A percentile compares a stretch with the other conserved stretches of the same genome.
Conservation (phyloP, 495 filamentous ascomycete species). For the Neurospora sp. region DNA sequence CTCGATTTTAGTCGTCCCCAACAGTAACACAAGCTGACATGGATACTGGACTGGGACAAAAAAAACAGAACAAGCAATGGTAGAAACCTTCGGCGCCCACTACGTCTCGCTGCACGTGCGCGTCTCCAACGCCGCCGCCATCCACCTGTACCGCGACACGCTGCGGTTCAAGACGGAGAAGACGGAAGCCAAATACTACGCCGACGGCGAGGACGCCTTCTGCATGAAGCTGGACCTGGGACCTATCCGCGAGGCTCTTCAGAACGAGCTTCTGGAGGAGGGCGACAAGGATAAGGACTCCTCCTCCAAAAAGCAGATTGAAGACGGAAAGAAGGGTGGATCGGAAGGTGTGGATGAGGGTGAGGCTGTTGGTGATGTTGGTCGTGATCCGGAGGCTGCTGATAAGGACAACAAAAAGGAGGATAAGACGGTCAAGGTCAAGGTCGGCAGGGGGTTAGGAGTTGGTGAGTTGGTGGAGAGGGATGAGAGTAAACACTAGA, state of each 20-base stretch:
- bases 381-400: slow-evolving; percentile 24
- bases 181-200: slow-evolving; percentile 91
- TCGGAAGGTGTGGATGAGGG: slow-evolving; percentile 30
- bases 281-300: slow-evolving; percentile 21
- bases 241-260: slow-evolving; percentile 43
- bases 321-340: not conserved
- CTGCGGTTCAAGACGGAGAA: slow-evolving; percentile 86
- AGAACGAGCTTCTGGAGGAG: slow-evolving; percentile 24
- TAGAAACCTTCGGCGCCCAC: slow-evolving; percentile 78
- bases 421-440: slow-evolving; percentile 47
- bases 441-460: slow-evolving; percentile 69
- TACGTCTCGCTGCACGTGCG: slow-evolving; percentile 96
- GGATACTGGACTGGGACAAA: too few relatives aligned
- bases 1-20: not conserved
- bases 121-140: slow-evolving; percentile 80
- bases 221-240: slow-evolving; percentile 82
- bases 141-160: slow-evolving; percentile 86
- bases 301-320: slow-evolving; percentile 14
- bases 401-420: too few relatives aligned
- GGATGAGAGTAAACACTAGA: slow-evolving; percentile 48
- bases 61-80: slow-evolving; percentile 67
- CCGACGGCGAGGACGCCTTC: slow-evolving; percentile 93
- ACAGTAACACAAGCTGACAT: too few relatives aligned
- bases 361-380: slow-evolving; percentile 35
- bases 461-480: slow-evolving; percentile 81